Evolutionary conservation across 1,139 yeast species (phyloP).

Genomic region (Eremothecium coryli): DNA sequence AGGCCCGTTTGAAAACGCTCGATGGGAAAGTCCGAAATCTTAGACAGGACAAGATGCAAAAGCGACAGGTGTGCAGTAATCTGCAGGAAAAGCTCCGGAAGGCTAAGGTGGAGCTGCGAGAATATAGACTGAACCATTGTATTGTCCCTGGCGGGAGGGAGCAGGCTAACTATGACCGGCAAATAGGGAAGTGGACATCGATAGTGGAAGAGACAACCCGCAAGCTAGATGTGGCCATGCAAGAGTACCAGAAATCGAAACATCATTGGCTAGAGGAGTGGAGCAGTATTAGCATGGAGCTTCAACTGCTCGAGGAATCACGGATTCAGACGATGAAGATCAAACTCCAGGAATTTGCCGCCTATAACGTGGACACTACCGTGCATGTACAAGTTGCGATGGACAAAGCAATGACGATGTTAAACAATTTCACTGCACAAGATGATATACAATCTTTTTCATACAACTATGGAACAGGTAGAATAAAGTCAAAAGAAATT

Average conservation of each 20-base stretch:
- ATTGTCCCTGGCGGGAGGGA: constrained; percentile 75
- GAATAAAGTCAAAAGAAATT: constrained; percentile 19
- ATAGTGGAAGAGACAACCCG: constrained; percentile 40
- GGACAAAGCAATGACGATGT: constrained; percentile 19
- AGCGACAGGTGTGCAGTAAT: constrained; percentile 25
- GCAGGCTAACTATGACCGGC: constrained; percentile 54
- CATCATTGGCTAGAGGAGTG: constrained; percentile 75
- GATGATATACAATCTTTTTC: constrained; percentile 28
- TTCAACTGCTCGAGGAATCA: constrained; percentile 71
- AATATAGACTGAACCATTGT: constrained; percentile 36
- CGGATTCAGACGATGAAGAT: constrained; percentile 67
- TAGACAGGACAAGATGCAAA: constrained; percentile 25
- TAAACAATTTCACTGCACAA: constrained; percentile 24
- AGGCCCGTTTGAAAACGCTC: constrained; percentile 48
- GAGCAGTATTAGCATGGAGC: constrained; percentile 56
- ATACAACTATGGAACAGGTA: constrained; percentile 28
- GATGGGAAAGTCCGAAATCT: constrained; percentile 66
- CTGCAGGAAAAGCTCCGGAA: constrained; percentile 22
- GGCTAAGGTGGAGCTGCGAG: constrained; percentile 22
- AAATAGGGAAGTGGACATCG: constrained; percentile 47
- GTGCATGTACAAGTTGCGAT: constrained; percentile 24
- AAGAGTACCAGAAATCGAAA: constrained; percentile 47
- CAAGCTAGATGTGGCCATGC: constrained; percentile 46
- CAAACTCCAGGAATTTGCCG: constrained; percentile 72
- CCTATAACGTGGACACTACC: constrained; percentile 20